Percentiles rank a stretch among this genome's conserved stretches.
Evolutionary conservation across 169 alveolate genomes (phyloP).

Genomic region (Plasmodium berghei): DNA sequence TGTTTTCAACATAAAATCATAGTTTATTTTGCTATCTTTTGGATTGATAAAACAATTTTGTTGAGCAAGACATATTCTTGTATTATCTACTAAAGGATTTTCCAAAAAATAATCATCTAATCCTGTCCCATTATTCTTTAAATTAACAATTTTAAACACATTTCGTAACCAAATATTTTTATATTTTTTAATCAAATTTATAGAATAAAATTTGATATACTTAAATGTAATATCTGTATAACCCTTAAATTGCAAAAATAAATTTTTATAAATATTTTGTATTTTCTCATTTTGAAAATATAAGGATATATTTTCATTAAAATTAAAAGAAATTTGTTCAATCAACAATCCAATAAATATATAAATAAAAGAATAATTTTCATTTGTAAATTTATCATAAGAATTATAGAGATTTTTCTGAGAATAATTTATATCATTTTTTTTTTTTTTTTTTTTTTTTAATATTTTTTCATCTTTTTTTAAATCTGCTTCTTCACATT

Average conservation of each 20-base stretch:
- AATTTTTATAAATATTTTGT: neutral
- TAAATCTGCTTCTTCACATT: too few relatives aligned
- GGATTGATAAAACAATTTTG: too few relatives aligned
- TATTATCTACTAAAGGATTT: neutral
- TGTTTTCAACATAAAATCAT: too few relatives aligned
- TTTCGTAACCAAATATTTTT: slow-evolving; percentile 50
- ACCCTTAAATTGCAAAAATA: slow-evolving; percentile 18
- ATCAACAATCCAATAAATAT: slow-evolving; percentile 38
- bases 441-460: neutral
- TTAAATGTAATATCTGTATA: slow-evolving; percentile 40
- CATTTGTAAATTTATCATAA: slow-evolving; percentile 17
- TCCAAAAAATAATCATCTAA: neutral
- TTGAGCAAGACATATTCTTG: too few relatives aligned
- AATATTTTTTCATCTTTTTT: slow-evolving; percentile 5
- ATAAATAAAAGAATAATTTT: slow-evolving; percentile 54
- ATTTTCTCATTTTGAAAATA: slow-evolving; percentile 25
- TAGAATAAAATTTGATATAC: slow-evolving; percentile 30
- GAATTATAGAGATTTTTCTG: neutral
- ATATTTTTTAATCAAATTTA: slow-evolving; percentile 14
- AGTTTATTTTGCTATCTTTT: neutral
- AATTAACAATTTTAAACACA: slow-evolving; percentile 36
- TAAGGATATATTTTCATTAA: neutral
- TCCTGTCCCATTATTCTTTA: slow-evolving; percentile 1
- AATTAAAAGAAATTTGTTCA: slow-evolving; percentile 35
- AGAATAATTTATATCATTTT: neutral